A percentile compares a stretch with the other conserved stretches of the same genome.
Evolutionary conservation across 2,329 filamentous ascomycete species (phyloP).

Genomic region (Fusarium paranaense): DNA sequence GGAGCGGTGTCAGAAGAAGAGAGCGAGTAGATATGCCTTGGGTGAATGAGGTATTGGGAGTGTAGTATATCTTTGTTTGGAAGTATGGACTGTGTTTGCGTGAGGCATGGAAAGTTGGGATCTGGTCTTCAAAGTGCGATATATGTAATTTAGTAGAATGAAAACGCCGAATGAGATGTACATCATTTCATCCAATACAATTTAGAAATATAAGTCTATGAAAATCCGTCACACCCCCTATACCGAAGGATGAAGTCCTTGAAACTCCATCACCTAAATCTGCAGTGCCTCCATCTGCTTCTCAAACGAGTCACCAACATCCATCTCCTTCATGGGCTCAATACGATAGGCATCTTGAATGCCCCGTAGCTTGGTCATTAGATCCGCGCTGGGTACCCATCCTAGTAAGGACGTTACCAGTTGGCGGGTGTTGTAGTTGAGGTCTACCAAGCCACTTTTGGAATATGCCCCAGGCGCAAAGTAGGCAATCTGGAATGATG

Average conservation of each 20-base stretch:
- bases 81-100: too few species aligned
- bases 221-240: not conserved
- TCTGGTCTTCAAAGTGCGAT: not conserved
- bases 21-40: too few species aligned
- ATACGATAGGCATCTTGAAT: conserved; percentile 7
- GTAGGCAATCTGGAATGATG: conserved; percentile 1
- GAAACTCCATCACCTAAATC: not conserved
- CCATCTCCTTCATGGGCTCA: not conserved
- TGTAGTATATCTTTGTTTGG: too few species aligned
- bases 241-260: not conserved
- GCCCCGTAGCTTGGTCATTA: conserved; percentile 1
- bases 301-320: not conserved
- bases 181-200: not conserved
- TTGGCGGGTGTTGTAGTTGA: conserved; percentile 3
- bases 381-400: conserved; percentile 6
- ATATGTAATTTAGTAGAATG: too few species aligned
- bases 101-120: not conserved
- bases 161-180: too few species aligned
- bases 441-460: not conserved
- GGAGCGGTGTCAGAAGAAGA: too few species aligned
- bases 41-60: too few species aligned
- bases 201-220: not conserved
- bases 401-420: conserved; percentile 4
- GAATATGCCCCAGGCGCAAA: not conserved
- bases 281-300: not conserved